Percentiles rank a stretch among this genome's conserved stretches.
phyloP scores from a whole-genome alignment of 2,329 filamentous ascomycete species.

The Coniochaeta sp. region DNA sequence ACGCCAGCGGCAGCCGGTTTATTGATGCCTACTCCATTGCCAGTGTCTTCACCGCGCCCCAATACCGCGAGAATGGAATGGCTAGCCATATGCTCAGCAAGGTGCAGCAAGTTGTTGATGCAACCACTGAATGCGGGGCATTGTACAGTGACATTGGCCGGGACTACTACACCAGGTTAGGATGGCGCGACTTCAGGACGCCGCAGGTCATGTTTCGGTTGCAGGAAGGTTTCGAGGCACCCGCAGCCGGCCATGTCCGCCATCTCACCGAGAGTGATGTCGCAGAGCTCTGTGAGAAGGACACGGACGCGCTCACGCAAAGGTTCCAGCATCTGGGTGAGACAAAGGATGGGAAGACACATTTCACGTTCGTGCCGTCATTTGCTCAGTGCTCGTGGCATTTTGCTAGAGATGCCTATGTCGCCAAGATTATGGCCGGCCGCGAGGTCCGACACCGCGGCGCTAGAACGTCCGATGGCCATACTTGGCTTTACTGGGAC shows the following conservation, averaged over 20 bases:
- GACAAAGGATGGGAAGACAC: slow-evolving; percentile 18
- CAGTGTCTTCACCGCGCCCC: slow-evolving; percentile 26
- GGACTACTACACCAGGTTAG: slow-evolving; percentile 22
- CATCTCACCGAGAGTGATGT: slow-evolving; percentile 16
- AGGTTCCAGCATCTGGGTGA: slow-evolving; percentile 1
- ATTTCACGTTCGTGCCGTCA: slow-evolving; percentile 23
- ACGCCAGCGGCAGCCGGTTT: neutral
- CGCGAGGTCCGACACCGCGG: slow-evolving; percentile 11
- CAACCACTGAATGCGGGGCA: slow-evolving; percentile 19
- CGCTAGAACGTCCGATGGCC: slow-evolving; percentile 18
- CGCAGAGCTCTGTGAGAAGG: slow-evolving; percentile 14
- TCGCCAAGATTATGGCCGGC: slow-evolving; percentile 13
- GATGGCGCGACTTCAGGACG: slow-evolving; percentile 23
- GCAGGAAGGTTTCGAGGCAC: slow-evolving; percentile 2
- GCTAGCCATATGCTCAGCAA: slow-evolving; percentile 22
- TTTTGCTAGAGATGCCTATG: slow-evolving; percentile 20
- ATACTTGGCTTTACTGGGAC: slow-evolving; percentile 25
- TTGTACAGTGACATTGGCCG: slow-evolving; percentile 25
- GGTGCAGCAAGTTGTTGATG: slow-evolving; percentile 23
- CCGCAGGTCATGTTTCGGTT: slow-evolving; percentile 23
- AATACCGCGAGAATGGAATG: slow-evolving; percentile 24
- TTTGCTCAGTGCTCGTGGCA: slow-evolving; percentile 22
- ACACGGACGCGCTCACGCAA: slow-evolving; percentile 10
- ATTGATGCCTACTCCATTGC: slow-evolving; percentile 21
- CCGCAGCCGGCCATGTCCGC: neutral